Evolutionary conservation across 257 asterid species (phyloP), one percentile per base, ranked within the genome.

Genomic region (Petunia secreta): DNA sequence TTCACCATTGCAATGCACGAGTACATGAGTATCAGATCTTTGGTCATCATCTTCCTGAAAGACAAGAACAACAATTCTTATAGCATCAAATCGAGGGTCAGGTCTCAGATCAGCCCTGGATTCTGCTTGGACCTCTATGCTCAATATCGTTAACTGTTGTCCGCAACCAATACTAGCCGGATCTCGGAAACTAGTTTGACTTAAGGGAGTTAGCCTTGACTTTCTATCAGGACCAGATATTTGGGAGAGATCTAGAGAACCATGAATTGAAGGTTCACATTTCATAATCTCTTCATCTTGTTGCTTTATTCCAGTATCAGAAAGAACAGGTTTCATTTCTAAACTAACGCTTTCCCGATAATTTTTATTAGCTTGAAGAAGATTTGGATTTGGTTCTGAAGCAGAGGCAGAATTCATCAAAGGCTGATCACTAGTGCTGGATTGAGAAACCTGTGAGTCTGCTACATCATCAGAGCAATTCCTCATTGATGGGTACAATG

Each of bases 91-190:
- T 64, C 91, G 92, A 79, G 99, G 98, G 85, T 95, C 96, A 14
- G 99, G 97, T 80, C 92, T 90, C 84, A 93, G 84, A 90, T 93
- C 94, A 78, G 96, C 98, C 89, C 98, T 92, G 71, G 95, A 89
- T 82, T 92, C 93, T 87, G 95, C 93, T 54, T 87, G 97, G 86
- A 95, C 91, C 90, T 95, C 99, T 59, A 95, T 82, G 84, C 99
- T 95, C 80, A 90, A 71, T 77, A 90, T 83, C 8, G 98, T 90
- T 85, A 95, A 87, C 94, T 95, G 97, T 90, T 93, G 99, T 77
- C 96, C 93, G 82, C 91, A 90, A 84, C 98, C 93, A 76, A 85
- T 89, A 86, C 94, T 92, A 44, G 98, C 97, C 40, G 99, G 96
- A 85, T 95, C 97, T 39, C 92, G 92, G 77, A 95, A 93, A 41